Base-by-base conservation (phyloP, 2,329 filamentous ascomycete genomes). In the Colletotrichum cuscutae region DNA sequence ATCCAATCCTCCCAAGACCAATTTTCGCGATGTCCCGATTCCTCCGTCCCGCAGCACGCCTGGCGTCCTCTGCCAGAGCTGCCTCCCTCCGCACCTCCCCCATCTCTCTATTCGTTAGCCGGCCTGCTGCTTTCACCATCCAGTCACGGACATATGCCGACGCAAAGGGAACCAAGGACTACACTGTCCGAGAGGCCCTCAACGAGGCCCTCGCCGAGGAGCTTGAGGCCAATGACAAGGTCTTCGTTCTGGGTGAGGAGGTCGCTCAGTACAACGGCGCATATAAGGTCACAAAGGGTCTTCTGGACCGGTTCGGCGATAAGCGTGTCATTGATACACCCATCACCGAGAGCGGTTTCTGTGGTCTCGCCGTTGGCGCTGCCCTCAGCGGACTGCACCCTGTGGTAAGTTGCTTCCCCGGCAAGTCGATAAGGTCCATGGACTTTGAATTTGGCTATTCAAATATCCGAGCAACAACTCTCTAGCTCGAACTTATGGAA, bases 181-280 rank as follows among this genome's bases (percentile, higher is more conserved):
- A 98, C 87, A 98, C 97, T 57, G 97, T 99, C 80, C 92, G 97
- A 87, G 97, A 99, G 83, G 97, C 97, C 73, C 89, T 99, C 81
- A 99, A 99, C 84, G 96, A 99, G 89, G 97, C 97, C 74, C 92
- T 99, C 82, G 95, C 95, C 60, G 97, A 99, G 88, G 97, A 99
- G 89, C 92, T 99, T 84, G 95, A 98, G 89, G 83, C 86, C 82
- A 97, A 99, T 86, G 89, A 93, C 76, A 98, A 98, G 89, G 95
- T 98, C 79, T 99, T 98, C 84, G 87, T 99, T 78, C 85, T 99
- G 72, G 97, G 97, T 80, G 97, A 99, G 89, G 97, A 99, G 88
- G 97, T 99, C 81, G 97, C 97, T 80, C 97, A 99, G 87, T 99
- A 99, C 89, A 99, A 99, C 85, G 97, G 97, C 89, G 96, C 96